Conservation (phyloP, 768 basidiomycete species). For the Exsudoporus frostii region DNA sequence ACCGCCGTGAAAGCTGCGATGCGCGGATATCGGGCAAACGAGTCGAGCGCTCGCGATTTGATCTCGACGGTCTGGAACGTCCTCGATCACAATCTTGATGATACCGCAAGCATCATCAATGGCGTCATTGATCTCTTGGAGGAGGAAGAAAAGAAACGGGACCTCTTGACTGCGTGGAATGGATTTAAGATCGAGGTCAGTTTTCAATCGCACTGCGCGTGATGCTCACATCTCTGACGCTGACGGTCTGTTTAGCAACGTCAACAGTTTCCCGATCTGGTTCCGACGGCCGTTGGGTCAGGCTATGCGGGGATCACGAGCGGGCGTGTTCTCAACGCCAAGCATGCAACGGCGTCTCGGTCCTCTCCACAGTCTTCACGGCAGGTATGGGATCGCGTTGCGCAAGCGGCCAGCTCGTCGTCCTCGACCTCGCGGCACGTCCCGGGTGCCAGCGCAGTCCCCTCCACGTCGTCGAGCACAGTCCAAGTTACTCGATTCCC, state of each 20-base stretch:
- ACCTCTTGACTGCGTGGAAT: slow-evolving; percentile 75
- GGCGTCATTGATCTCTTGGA: slow-evolving; percentile 74
- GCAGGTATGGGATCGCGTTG: slow-evolving; percentile 84
- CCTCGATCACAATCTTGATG: slow-evolving; percentile 63
- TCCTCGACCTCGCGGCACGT: slow-evolving; percentile 35
- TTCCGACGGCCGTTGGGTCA: slow-evolving; percentile 52
- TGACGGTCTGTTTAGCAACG: slow-evolving; percentile 55
- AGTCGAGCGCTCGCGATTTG: slow-evolving; percentile 79
- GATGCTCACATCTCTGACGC: slow-evolving; percentile 1
- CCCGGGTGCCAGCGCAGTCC: slow-evolving; percentile 9
- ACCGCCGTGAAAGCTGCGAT: slow-evolving; percentile 71
- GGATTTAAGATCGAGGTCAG: slow-evolving; percentile 85
- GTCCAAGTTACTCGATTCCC: slow-evolving; percentile 28
- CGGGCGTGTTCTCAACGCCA: slow-evolving; percentile 81
- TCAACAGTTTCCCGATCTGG: slow-evolving; percentile 78
- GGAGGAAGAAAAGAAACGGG: slow-evolving; percentile 80
- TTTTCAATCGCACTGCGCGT: background rate
- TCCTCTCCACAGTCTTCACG: slow-evolving; percentile 57
- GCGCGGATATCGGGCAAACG: slow-evolving; percentile 72
- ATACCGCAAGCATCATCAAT: slow-evolving; percentile 71
- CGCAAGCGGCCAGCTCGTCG: slow-evolving; percentile 63
- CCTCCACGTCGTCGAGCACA: slow-evolving; percentile 30
- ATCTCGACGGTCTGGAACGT: slow-evolving; percentile 88
- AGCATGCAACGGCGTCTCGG: slow-evolving; percentile 64
- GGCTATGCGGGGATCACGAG: slow-evolving; percentile 79